These are phyloP conservation scores for Nasturtium officinale DNA, from an alignment of 345 rosid species.

Conservation along the genomic window DNA sequence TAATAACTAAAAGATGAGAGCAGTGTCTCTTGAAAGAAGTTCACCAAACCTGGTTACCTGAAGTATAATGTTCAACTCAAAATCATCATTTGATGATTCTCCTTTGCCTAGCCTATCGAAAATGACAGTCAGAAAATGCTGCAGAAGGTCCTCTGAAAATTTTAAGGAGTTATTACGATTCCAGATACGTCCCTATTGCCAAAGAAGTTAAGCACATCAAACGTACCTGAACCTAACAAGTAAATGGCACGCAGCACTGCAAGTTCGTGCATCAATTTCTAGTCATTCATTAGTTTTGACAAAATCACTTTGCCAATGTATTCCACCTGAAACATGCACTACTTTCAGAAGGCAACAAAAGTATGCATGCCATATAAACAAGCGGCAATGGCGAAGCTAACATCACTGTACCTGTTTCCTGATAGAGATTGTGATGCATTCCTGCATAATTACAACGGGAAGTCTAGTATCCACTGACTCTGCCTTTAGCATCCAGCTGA, in stretches of 20 bases:
- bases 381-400: conserved; percentile 17
- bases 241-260: conserved; percentile 92
- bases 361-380: conserved; percentile 20
- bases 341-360: conserved; percentile 27
- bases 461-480: conserved; percentile 69
- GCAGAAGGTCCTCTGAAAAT: conserved; percentile 86
- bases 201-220: conserved; percentile 29
- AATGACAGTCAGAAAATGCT: conserved; percentile 81
- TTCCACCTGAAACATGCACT: conserved; percentile 63
- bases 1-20: conserved; percentile 6
- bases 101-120: conserved; percentile 83
- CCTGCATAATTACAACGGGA: conserved; percentile 85
- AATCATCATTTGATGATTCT: conserved; percentile 91
- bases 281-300: conserved; percentile 85
- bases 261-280: conserved; percentile 97
- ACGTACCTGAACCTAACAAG: conserved; percentile 92
- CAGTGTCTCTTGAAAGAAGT: neutral
- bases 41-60: conserved; percentile 60
- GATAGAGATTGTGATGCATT: conserved; percentile 71
- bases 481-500: conserved; percentile 65
- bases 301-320: conserved; percentile 71
- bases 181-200: conserved; percentile 21
- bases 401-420: conserved; percentile 70
- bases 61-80: conserved; percentile 81
- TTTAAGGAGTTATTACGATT: conserved; percentile 15